Conservation (phyloP, 2,329 filamentous ascomycete species). For the Colletotrichum gigasporum region DNA sequence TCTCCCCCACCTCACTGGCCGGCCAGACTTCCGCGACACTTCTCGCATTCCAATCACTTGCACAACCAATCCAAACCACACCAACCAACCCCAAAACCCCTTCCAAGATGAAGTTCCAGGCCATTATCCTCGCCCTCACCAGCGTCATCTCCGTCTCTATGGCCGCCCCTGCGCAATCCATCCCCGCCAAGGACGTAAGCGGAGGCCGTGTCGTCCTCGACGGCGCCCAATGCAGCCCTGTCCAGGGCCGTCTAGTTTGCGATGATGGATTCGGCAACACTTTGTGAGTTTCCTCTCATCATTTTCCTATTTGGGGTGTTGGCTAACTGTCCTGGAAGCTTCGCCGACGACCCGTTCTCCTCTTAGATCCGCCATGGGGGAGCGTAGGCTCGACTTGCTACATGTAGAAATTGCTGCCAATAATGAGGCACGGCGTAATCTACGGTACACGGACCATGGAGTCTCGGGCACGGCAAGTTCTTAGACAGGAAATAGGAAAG, state of each 20-base stretch:
- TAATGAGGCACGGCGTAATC: no score
- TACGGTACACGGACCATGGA: no score
- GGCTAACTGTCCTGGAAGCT: neutral
- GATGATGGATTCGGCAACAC: conserved; percentile 19
- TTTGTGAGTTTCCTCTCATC: neutral
- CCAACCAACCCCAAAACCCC: neutral
- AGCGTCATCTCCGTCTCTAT: neutral
- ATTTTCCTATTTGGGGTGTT: neutral
- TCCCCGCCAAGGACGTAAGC: conserved; percentile 14
- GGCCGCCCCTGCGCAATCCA: neutral
- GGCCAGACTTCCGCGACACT: neutral
- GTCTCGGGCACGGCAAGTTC: no score
- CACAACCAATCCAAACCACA: neutral
- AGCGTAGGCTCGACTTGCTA: no score
- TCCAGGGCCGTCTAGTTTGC: conserved; percentile 19
- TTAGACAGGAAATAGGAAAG: no score
- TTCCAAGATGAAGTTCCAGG: conserved; percentile 1
- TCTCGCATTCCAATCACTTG: neutral
- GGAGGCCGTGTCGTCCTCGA: conserved; percentile 12
- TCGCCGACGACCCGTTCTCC: conserved; percentile 21
- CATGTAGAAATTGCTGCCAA: no score
- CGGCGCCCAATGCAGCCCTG: conserved; percentile 17
- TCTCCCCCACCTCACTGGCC: neutral
- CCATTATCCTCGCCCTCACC: neutral
- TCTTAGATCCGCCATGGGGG: no score